Base-by-base conservation (phyloP, 1,139 yeast genomes). In the Candida albicans region DNA sequence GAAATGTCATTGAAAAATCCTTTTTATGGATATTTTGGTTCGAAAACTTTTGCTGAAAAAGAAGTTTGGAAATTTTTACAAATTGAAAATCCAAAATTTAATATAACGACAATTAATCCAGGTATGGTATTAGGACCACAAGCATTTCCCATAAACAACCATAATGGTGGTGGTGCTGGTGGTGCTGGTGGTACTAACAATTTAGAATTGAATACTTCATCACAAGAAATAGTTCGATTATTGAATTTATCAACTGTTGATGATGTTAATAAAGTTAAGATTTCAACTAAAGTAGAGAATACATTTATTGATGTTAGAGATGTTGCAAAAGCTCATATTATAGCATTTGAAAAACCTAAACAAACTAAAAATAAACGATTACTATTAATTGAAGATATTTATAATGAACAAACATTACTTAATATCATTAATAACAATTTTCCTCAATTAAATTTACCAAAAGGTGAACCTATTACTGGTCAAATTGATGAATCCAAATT, bases 31-130 rank as follows among this genome's bases (percentile, higher is more conserved):
- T 68, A 69, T 43, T 26, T 53, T 35, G 70, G 58, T 0, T 66
- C 72, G 11, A 69, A 69, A 50, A 56, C 58, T 41, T 53, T 54
- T 46, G 65, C 65, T n/a, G 65, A 62, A 55, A 58, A 60, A 47
- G 73, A 76, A 2, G 83, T 80, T 2, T 76, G 84, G 81, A 70
- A 76, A 2, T 80, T 75, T 48, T 59, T 73, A 27, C 53, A 65
- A 38, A 41, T 48, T 1, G 59, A 64, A 42, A 53, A 56, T 32
- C 68, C 68, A 13, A 45, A 50, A 29, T 66, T 65, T 47, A 47
- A 52, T 45, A 47, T 69, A 28, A 55, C 61, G 10, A 48, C 58
- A 11, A 58, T 68, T 22, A 58, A 58, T 43, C 75, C 75, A 7
- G 53, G 59, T 6, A 67, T 50, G 49, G 73, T 68, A 3, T 69